Evolutionary conservation across 768 basidiomycete species (phyloP).

Genomic region (Panaeolus papilionaceus): DNA sequence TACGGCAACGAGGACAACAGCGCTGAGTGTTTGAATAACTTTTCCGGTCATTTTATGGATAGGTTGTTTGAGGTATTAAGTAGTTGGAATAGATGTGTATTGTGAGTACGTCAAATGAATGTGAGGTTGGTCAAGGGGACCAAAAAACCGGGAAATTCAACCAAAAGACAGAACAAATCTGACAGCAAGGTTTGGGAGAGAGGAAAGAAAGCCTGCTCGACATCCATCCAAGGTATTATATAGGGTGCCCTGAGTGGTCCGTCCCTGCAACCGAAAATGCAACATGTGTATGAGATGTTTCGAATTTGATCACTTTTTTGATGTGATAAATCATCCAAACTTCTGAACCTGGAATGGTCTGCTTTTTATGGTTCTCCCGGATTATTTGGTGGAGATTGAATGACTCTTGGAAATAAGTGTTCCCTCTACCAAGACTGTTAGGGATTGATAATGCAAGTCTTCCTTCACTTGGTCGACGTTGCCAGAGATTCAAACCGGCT

Average conservation of each 20-base stretch:
- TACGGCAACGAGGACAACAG: neutral
- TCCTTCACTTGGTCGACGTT: too few species aligned
- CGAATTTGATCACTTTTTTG: neutral
- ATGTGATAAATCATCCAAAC: neutral
- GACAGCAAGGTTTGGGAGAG: neutral
- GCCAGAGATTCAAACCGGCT: too few species aligned
- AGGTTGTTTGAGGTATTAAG: neutral
- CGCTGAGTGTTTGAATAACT: neutral
- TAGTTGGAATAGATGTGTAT: neutral
- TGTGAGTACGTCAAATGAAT: neutral
- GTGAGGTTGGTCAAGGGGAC: neutral
- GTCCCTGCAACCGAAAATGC: constrained; percentile 11
- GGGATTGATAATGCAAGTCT: too few species aligned
- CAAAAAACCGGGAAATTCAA: neutral
- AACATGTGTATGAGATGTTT: neutral
- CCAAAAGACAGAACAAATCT: neutral
- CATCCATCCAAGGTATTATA: neutral
- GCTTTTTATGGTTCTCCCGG: neutral
- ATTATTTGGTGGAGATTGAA: constrained; percentile 1
- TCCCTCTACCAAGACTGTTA: neutral
- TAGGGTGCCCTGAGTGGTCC: neutral
- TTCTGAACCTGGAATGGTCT: neutral
- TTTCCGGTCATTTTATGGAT: neutral
- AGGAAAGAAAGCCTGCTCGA: neutral
- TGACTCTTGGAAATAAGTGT: neutral